These are phyloP conservation scores for Bacidia gigantensis DNA, from an alignment of 495 filamentous ascomycete genomes.

Conservation along the genomic window DNA sequence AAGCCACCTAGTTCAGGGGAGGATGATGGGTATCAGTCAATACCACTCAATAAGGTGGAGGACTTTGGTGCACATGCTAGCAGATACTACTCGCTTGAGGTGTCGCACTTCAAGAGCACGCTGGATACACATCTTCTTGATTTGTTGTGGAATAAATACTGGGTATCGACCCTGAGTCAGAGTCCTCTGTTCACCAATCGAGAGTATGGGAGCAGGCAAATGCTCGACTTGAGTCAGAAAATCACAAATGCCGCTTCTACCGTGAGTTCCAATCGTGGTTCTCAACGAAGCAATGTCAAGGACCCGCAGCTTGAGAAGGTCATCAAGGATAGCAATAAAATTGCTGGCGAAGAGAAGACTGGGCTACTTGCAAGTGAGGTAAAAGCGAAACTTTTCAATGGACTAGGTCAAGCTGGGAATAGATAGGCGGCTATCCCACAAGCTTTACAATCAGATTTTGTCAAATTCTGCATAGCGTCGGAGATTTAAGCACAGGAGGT, in stretches of 20 bases:
- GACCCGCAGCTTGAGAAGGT: slow-evolving; percentile 68
- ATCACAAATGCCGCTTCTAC: slow-evolving; percentile 45
- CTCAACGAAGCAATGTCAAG: slow-evolving; percentile 17
- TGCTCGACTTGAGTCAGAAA: slow-evolving; percentile 73
- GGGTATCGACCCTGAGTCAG: slow-evolving; percentile 96
- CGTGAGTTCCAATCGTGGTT: slow-evolving; percentile 29
- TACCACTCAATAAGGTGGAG: slow-evolving; percentile 81
- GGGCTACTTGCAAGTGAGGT: slow-evolving; percentile 71
- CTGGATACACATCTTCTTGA: slow-evolving; percentile 77
- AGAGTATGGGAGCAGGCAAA: slow-evolving; percentile 86
- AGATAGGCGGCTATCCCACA: too few species aligned
- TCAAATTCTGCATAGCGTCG: slow-evolving; percentile 1
- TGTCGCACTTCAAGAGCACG: slow-evolving; percentile 84
- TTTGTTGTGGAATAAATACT: slow-evolving; percentile 97
- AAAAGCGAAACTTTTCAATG: slow-evolving; percentile 75
- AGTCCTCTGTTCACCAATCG: slow-evolving; percentile 84
- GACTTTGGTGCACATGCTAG: slow-evolving; percentile 90
- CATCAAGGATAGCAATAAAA: slow-evolving; percentile 62
- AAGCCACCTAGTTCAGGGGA: slow-evolving; percentile 37
- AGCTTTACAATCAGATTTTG: too few species aligned
- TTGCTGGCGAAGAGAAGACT: slow-evolving; percentile 73
- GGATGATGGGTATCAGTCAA: slow-evolving; percentile 49
- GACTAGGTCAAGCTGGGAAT: slow-evolving; percentile 27
- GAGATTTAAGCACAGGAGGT: not conserved
- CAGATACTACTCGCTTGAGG: slow-evolving; percentile 80